phyloP scores from a whole-genome alignment of 2,329 filamentous ascomycete genomes.

The Claviceps spartinae region DNA sequence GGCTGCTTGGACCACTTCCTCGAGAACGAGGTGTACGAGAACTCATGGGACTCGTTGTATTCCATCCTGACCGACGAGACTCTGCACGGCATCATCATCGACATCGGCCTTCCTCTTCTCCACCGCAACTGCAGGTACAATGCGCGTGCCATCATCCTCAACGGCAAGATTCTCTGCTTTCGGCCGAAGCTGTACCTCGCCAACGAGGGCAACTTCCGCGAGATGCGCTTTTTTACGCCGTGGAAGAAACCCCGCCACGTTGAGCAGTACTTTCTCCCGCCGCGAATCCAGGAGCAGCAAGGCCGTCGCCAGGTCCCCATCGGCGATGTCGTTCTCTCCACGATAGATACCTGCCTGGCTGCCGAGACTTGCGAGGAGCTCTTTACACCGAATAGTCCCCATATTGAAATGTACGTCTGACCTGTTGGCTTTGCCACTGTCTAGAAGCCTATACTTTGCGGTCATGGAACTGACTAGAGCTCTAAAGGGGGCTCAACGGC shows the following conservation, averaged over 20 bases:
- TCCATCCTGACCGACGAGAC: constrained; percentile 19
- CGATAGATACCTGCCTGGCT: constrained; percentile 27
- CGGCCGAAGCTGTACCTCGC: constrained; percentile 18
- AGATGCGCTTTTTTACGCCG: constrained; percentile 24
- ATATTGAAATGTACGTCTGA: constrained; percentile 12
- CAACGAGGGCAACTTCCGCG: constrained; percentile 23
- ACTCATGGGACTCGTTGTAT: constrained; percentile 19
- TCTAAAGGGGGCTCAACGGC: constrained; percentile 4
- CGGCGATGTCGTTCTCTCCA: constrained; percentile 24
- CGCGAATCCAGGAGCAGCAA: constrained; percentile 16
- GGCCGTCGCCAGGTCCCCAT: constrained; percentile 23
- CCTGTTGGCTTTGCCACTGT: neutral
- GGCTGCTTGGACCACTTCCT: constrained; percentile 30
- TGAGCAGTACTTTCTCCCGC: constrained; percentile 22
- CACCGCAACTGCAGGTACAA: constrained; percentile 15
- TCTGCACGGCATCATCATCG: constrained; percentile 25
- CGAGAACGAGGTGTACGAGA: constrained; percentile 26
- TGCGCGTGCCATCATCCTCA: constrained; percentile 16
- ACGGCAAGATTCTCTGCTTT: constrained; percentile 57
- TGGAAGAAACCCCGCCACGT: constrained; percentile 20
- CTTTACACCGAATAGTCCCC: constrained; percentile 3
- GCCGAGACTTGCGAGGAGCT: constrained; percentile 5
- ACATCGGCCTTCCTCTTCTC: constrained; percentile 28
- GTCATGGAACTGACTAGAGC: neutral
- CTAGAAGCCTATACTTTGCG: neutral